Base-by-base conservation (phyloP, 345 rosid species). In the Aurinia saxatilis region DNA sequence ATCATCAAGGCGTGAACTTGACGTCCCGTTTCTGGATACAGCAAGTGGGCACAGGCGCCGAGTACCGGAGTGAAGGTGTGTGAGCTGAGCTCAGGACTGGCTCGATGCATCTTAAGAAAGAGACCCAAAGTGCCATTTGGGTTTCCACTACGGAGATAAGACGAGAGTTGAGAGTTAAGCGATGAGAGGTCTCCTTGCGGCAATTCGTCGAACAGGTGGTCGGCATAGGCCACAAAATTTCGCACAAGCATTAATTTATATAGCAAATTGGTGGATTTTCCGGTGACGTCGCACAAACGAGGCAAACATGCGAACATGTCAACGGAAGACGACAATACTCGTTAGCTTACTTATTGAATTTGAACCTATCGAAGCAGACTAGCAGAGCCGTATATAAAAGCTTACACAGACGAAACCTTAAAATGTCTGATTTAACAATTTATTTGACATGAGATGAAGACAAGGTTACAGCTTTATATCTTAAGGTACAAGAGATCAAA, bases 1-100 rank as follows among this genome's bases (percentile, higher is more conserved):
- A 83, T 60, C 87, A 87, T 83, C 57, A 85, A 41, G n/a, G 80
- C 80, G 66, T 87, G 97, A 40, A 85, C 84, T 77, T 80, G 95
- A 42, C 77, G 74, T 71, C 92, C 97, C 3, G 72, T 74, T 46
- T 69, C 66, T 1, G 65, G 74, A 34, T 41, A 56, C 4, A 78
- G 84, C 64, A 85, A 72, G 41, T 57, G 58, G 25, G 85, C 66
- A 68, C 95, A 90, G 0, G 87, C 97, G 0, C 74, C 60, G 54
- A 90, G 80, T 71, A 85, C 75, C 1, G 92, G 87, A 9, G 95
- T 79, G 80, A 87, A 85, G 40, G 95, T 77, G 66, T 79, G 73
- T 0, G 85, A 71, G 55, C 76, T 75, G 47, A 87, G 86, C 50
- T 57, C 55, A 54, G 60, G 46, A 54, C 75, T 63, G 6, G 21